Evolutionary conservation across 495 filamentous ascomycete species (phyloP).

Genomic region (Opeltia flavorubescens): DNA sequence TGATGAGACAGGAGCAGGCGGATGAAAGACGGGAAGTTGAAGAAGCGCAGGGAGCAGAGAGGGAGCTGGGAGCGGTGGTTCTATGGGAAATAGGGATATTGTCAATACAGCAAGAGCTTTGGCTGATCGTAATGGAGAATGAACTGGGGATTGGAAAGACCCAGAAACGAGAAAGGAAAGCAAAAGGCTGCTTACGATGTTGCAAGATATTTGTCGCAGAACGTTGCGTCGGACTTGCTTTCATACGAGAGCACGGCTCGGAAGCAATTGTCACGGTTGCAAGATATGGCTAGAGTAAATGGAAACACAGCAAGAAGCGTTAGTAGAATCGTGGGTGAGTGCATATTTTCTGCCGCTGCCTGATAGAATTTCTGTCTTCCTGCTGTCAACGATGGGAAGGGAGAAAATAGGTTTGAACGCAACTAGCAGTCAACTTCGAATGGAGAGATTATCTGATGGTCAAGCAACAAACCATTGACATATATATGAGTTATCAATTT

Average conservation of each 20-base stretch:
- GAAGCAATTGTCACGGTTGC: slow-evolving; percentile 3
- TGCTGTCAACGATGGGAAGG: no score
- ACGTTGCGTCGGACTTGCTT: background rate
- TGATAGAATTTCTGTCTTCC: no score
- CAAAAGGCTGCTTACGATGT: background rate
- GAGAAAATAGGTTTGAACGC: no score
- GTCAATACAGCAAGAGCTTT: background rate
- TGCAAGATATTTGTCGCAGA: background rate
- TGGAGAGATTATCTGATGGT: no score
- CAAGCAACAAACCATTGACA: no score
- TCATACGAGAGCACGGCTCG: background rate
- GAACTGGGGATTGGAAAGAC: background rate
- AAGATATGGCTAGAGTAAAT: background rate
- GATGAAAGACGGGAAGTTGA: background rate
- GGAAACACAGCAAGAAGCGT: background rate
- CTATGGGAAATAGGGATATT: background rate
- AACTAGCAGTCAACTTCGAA: no score
- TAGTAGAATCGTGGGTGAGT: background rate
- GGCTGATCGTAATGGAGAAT: background rate
- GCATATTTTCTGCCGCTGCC: no score
- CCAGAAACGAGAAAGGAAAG: background rate
- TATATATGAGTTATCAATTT: no score
- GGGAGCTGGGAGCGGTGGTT: background rate
- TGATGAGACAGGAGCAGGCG: slow-evolving; percentile 11
- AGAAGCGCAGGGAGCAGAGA: background rate